Conservation (phyloP, 257 asterid species). For the Fraxinus anomala region DNA sequence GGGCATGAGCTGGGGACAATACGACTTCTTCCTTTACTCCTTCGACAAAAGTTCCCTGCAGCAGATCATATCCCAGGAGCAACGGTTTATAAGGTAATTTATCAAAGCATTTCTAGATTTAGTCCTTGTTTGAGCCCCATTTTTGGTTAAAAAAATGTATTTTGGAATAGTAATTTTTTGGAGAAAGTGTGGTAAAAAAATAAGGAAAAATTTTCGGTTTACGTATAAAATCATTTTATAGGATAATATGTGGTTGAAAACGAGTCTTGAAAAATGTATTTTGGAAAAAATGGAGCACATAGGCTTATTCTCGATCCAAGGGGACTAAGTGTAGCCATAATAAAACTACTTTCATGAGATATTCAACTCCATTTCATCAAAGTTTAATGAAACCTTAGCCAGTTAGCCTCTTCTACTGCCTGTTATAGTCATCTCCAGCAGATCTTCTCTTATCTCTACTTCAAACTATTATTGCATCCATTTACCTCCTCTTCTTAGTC, state of each 20-base stretch:
- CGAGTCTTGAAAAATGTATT: no score
- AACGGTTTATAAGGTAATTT: background rate
- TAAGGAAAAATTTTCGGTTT: no score
- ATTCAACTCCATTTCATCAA: background rate
- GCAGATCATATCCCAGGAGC: conserved; percentile 21
- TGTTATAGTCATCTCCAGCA: background rate
- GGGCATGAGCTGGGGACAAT: conserved; percentile 98
- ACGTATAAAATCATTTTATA: no score
- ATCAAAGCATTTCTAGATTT: background rate
- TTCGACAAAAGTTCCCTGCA: conserved; percentile 93
- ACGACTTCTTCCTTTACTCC: conserved; percentile 98
- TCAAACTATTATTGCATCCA: background rate
- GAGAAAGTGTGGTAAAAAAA: no score
- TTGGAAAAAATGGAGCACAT: no score
- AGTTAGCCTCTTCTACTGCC: background rate
- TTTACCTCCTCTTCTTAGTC: background rate
- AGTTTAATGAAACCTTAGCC: background rate
- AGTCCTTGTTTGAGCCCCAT: no score
- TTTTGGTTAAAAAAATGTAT: no score
- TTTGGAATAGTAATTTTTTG: no score
- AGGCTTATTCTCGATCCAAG: background rate
- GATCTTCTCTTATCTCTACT: background rate
- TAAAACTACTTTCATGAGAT: background rate
- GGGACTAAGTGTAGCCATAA: background rate
- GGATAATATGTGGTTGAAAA: no score